Evolutionary conservation across 768 basidiomycete species (phyloP), one percentile per base, ranked within the genome.

Genomic region (Hypholoma sublateritium): DNA sequence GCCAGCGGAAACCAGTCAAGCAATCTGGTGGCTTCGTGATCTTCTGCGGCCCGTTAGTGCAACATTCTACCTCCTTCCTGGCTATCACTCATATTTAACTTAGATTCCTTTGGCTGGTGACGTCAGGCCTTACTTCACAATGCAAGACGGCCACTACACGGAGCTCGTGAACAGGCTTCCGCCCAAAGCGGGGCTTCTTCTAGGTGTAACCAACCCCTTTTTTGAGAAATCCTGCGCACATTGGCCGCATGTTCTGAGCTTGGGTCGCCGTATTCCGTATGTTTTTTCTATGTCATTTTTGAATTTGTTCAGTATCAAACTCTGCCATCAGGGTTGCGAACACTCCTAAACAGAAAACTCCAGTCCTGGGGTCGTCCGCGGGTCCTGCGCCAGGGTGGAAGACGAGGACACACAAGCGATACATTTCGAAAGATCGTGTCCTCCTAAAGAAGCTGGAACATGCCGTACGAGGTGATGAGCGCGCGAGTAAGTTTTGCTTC

Each of bases 101-200:
- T 17, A 94, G 93, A 86, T 96, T 28, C 93, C 94, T 3, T 77
- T 92, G 7, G 83, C 88, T 0, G 85, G 84, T 1, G 95, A 99
- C 66, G 84, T 93, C 64, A 82, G 96, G 8, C 96, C 96, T 0
- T 99, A 96, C 70, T 91, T 98, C 62, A 97, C 96, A 14, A 94
- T 99, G 64, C 96, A 98, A 68, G 96, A 98, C 65, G 81, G 81
- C n/a, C 95, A 97, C 58, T 86, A 89, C 60, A 63, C 79, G 3
- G 65, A 79, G 1, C 70, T 99, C 12, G 87, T 97, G 42, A 94
- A 93, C 68, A 86, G 87, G 59, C 83, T 90, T 28, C 83, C 86
- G n/a, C 93, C 91, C 0, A 85, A 86, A 69, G 71, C 86, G 1
- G 93, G 93, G 1, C 69, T 91, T 3, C 62, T 96, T 5, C 68